Evolutionary conservation across 2,329 filamentous ascomycete species (phyloP), one percentile per base, ranked within the genome.

Genomic region (Didymella exigua): DNA sequence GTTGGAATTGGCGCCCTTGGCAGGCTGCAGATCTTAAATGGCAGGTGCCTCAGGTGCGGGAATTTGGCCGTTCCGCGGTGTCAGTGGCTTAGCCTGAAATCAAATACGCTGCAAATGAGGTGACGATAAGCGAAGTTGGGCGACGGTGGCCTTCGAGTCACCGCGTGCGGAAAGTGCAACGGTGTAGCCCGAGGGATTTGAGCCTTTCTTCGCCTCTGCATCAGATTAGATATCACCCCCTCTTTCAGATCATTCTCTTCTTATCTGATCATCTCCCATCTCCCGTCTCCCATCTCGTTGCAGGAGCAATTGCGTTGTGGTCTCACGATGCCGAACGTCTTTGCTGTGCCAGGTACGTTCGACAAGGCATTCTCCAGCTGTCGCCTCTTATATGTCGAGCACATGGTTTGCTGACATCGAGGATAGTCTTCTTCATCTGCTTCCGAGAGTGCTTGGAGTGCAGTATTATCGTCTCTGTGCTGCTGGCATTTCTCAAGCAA

Each of bases 371-470:
- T 23, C 31, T n/a, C 18, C 6, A 10, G 14, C 21, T 3, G 10
- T 24, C 37, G 23, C 5, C 8, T 29, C 38, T 19, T n/a, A n/a
- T n/a, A n/a, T n/a, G n/a, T n/a, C n/a, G n/a, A 16, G 18, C 9
- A 13, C 6, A 11, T 7, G 18, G n/a, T 9, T 46, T 26, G 40
- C 54, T 59, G 16, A 55, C 52, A 19, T 9, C 5, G 18, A 33
- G 23, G n/a, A 53, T 44, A 81, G 85, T 96, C 50, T 96, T 96
- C 79, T 93, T 96, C 79, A 90, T 96, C 73, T 87, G 90, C 77
- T 95, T 96, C 73, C 87, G 92, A 70, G 92, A 96, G 78, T 86
- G 86, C 36, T 79, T 96, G 42, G 91, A 96, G 79, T 89, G 89
- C 0, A 87, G 84, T 68, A 91, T 96, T 69, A 90, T 96, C 65